Evolutionary conservation across 805 yeast genomes (phyloP).

Genomic region (Yarrowia divulgata): DNA sequence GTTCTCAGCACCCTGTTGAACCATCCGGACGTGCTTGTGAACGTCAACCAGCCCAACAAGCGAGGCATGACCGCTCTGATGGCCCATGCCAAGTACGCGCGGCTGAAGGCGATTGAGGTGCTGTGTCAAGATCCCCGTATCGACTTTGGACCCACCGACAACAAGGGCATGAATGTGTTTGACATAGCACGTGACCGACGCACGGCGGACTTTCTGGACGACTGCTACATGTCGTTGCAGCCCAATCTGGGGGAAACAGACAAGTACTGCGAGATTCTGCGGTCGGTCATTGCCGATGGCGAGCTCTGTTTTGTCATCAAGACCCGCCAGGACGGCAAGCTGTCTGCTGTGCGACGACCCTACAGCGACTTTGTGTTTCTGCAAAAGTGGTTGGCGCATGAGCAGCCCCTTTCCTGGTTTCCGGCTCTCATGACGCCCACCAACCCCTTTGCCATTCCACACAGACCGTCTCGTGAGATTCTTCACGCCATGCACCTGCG

Average conservation of each 20-base stretch:
- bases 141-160: constrained; percentile 52
- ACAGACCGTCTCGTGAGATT: constrained; percentile 47
- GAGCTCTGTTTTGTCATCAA: constrained; percentile 45
- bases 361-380: constrained; percentile 49
- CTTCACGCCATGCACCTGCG: constrained; percentile 54
- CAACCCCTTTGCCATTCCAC: constrained; percentile 48
- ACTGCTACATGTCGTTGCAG: constrained; percentile 24
- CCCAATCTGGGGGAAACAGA: constrained; percentile 13
- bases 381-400: constrained; percentile 49
- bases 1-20: constrained; percentile 23
- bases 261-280: constrained; percentile 16
- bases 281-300: constrained; percentile 42
- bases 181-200: constrained; percentile 49
- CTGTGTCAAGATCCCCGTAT: constrained; percentile 61
- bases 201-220: constrained; percentile 45
- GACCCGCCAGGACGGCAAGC: constrained; percentile 39
- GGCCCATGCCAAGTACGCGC: constrained; percentile 71
- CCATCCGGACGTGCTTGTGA: constrained; percentile 45
- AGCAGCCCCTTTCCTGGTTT: constrained; percentile 52
- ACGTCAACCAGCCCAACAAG: constrained; percentile 67
- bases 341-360: constrained; percentile 47
- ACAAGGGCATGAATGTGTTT: constrained; percentile 48
- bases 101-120: constrained; percentile 63
- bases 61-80: constrained; percentile 73
- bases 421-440: constrained; percentile 48